These are phyloP conservation scores for Copromyces sp. DNA, from an alignment of 495 filamentous ascomycete genomes.

Conservation along the genomic window DNA sequence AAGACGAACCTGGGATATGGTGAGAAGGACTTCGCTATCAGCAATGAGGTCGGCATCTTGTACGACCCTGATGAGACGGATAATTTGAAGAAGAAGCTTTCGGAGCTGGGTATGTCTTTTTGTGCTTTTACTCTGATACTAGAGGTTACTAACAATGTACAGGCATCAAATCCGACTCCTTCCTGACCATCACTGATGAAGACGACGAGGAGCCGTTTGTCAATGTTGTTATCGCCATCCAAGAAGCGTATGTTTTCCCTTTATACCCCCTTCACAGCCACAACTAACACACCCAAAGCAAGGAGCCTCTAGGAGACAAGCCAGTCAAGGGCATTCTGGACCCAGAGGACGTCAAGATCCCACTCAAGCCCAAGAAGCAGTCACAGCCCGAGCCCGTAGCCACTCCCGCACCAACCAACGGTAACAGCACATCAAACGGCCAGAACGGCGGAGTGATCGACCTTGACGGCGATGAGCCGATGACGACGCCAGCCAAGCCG, in stretches of 20 bases:
- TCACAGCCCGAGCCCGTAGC: conserved; percentile 11
- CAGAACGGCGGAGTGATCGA: background rate
- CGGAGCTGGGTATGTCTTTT: conserved; percentile 54
- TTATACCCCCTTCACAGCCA: background rate
- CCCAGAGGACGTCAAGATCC: conserved; percentile 30
- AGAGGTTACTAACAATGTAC: conserved; percentile 16
- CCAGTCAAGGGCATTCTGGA: conserved; percentile 26
- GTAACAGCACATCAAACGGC: conserved; percentile 16
- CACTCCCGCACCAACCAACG: conserved; percentile 13
- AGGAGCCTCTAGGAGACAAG: conserved; percentile 26
- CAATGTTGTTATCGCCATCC: conserved; percentile 63
- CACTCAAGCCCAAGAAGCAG: conserved; percentile 33
- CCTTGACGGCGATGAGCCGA: conserved; percentile 8
- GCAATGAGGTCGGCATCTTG: conserved; percentile 58
- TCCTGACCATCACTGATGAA: conserved; percentile 79
- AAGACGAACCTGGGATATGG: conserved; percentile 64
- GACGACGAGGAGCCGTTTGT: conserved; percentile 71
- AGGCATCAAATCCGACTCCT: conserved; percentile 55
- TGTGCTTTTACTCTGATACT: background rate
- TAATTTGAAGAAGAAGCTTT: conserved; percentile 68
- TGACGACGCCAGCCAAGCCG: conserved; percentile 7
- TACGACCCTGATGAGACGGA: conserved; percentile 87
- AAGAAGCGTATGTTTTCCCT: conserved; percentile 35
- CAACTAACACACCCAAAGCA: conserved; percentile 16
- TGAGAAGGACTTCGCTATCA: conserved; percentile 66